These are phyloP conservation scores for Huntiella moniliformis DNA, from an alignment of 2,329 filamentous ascomycete genomes.

Conservation along the genomic window DNA sequence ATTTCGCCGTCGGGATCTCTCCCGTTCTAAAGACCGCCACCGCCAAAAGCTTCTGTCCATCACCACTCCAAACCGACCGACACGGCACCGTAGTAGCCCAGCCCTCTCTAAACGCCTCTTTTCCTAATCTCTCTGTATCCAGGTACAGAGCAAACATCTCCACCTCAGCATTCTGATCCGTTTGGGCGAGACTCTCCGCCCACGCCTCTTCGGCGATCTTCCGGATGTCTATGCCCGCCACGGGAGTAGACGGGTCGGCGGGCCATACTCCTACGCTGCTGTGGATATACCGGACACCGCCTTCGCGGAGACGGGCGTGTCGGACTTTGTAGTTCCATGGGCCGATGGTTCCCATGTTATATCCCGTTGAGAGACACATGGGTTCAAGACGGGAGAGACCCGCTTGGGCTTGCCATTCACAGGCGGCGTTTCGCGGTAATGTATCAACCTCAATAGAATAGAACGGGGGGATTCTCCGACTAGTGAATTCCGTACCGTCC, in stretches of 20 bases:
- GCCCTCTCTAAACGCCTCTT: conserved; percentile 5
- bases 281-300: conserved; percentile 5
- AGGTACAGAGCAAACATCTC: conserved; percentile 16
- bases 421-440: conserved; percentile 51
- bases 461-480: conserved; percentile 38
- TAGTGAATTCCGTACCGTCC: conserved; percentile 20
- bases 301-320: conserved; percentile 8
- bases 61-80: conserved; percentile 19
- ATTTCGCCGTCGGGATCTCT: conserved; percentile 6
- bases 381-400: conserved; percentile 28
- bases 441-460: conserved; percentile 59
- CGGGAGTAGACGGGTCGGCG: neutral
- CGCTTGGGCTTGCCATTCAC: conserved; percentile 68
- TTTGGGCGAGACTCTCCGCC: conserved; percentile 15
- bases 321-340: conserved; percentile 7
- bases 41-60: conserved; percentile 18
- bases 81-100: conserved; percentile 18
- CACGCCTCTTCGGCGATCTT: conserved; percentile 13
- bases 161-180: conserved; percentile 8
- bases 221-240: conserved; percentile 7
- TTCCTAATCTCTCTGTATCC: conserved; percentile 17
- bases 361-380: conserved; percentile 7
- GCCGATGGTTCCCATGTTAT: neutral
- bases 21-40: conserved; percentile 18
- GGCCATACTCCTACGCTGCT: conserved; percentile 1